Base-by-base conservation (phyloP, 2,329 filamentous ascomycete genomes). In the Fusarium clavum region DNA sequence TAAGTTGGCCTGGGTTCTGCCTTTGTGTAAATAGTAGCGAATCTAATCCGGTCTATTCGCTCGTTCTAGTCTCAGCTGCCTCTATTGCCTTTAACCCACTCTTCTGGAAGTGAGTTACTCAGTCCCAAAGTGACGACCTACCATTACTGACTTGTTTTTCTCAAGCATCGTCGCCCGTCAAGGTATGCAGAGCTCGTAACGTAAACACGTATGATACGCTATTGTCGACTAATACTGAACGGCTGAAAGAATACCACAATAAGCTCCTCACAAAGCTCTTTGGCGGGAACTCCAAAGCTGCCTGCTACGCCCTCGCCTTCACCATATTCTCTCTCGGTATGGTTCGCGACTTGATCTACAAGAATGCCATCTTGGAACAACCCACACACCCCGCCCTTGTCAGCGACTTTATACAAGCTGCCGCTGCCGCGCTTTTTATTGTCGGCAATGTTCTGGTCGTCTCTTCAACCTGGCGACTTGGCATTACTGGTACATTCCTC, bases 21-120 rank as follows among this genome's bases (percentile, higher is more conserved):
- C 38, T 43, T 44, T 24, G 25, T 32, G 58, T 48, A n/a, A 57
- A 47, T 58, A 46, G 38, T 34, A 54, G 45, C 22, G 34, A 53
- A 41, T 66, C 69, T 75, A 57, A 76, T 65, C 25, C 13, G 16
- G 49, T 20, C 38, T 54, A 14, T 53, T 68, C 63, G 40, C 51
- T 52, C n/a, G 57, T 45, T n/a, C 61, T 61, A 97, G 94, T 96
- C 73, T 93, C 94, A 73, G 92, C 91, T 49, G 86, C 85, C 59
- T 88, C 92, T 56, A 97, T 99, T 82, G 87, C 91, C 51, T 98
- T 99, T 83, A 99, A 99, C 82, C 96, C 96, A 24, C 91, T 96
- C n/a, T 98, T 98, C 82, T 99, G 96, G 96, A 99, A 99, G 94
- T 97, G 87, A 85, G 93, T 87, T 56, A 12, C 38, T 66, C 44